Evolutionary conservation across 495 filamentous ascomycete genomes (phyloP), one percentile per base, ranked within the genome.

Genomic region (Penicillium cosmopolitanum): DNA sequence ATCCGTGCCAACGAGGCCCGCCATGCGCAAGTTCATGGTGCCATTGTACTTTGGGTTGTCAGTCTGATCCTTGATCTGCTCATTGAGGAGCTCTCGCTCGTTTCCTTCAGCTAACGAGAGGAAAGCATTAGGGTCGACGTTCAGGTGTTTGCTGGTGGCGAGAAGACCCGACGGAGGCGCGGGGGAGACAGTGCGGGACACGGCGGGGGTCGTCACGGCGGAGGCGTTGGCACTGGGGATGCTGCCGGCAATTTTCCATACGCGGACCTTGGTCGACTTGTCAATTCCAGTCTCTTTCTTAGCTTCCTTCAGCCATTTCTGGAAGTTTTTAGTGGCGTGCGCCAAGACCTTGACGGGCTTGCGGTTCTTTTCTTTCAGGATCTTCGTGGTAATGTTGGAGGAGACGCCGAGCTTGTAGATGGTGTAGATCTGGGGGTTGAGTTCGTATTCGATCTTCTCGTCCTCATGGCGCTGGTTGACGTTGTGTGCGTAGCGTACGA

Each of bases 341-440:
- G 88, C 85, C 31, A 94, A 80, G 16, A 91, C 68, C 58, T 76
- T 82, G 16, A 84, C 77, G 1, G 89, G 84, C 9, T 81, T 78
- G 11, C 80, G 73, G 19, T 77, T 82, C 65, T 84, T 87, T 63
- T 82, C 78, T 57, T 86, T 85, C 57, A 90, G 65, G 2, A 80
- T 69, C 59, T 87, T 80, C 13, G 81, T 78, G 5, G 87, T 83
- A n/a, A 81, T 84, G 9, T 72, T 81, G n/a, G 80, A 78, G 36
- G 73, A 75, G 57, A 83, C 82, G 63, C 84, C 82, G 10, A 98
- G 77, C 61, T 93, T 92, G 63, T 96, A 84, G 44, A 98, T 83
- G 1, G 88, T 93, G 74, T 96, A 91, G 19, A 96, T 82, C 2
- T 91, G 92, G 18, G 93, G 96, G 64, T 93, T 84, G 34, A 90